A percentile compares a stretch with the other conserved stretches of the same genome.
Conservation (phyloP, 129 eudicot genomes). For the Mikania micrantha region DNA sequence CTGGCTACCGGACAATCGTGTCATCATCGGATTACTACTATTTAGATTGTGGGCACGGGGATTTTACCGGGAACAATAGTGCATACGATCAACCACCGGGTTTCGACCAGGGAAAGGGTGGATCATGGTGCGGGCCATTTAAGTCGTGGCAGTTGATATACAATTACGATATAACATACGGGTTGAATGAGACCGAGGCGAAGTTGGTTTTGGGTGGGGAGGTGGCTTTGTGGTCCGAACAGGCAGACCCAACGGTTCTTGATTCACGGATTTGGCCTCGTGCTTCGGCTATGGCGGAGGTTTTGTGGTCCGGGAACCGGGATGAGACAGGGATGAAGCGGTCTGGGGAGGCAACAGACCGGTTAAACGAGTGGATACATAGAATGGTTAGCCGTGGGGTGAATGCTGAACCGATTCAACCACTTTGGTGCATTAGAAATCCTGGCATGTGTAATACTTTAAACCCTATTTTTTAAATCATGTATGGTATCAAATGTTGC, state of each 20-base stretch:
- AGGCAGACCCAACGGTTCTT: conserved; percentile 63
- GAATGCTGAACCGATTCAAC: conserved; percentile 83
- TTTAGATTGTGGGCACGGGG: conserved; percentile 92
- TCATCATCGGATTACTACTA: conserved; percentile 73
- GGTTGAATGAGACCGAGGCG: conserved; percentile 50
- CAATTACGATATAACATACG: conserved; percentile 72
- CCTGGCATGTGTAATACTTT: conserved; percentile 87
- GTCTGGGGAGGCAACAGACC: conserved; percentile 78
- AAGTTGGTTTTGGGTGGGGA: conserved; percentile 90
- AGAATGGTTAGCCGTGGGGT: conserved; percentile 83
- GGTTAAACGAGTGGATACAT: conserved; percentile 78
- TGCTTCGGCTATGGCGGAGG: conserved; percentile 72
- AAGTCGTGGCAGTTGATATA: conserved; percentile 88
- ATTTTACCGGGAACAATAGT: conserved; percentile 70
- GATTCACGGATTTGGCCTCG: conserved; percentile 84
- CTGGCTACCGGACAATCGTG: conserved; percentile 82
- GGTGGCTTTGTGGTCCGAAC: conserved; percentile 94
- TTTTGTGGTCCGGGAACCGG: conserved; percentile 80
- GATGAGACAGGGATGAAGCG: conserved; percentile 74
- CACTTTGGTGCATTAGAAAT: conserved; percentile 82
- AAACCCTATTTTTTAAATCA: conserved; percentile 16
- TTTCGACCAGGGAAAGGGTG: conserved; percentile 45
- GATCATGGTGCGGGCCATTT: conserved; percentile 94
- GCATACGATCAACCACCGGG: conserved; percentile 49
- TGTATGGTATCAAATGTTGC: background rate